phyloP scores from a whole-genome alignment of 495 filamentous ascomycete genomes.

The Xylaria intraflava region DNA sequence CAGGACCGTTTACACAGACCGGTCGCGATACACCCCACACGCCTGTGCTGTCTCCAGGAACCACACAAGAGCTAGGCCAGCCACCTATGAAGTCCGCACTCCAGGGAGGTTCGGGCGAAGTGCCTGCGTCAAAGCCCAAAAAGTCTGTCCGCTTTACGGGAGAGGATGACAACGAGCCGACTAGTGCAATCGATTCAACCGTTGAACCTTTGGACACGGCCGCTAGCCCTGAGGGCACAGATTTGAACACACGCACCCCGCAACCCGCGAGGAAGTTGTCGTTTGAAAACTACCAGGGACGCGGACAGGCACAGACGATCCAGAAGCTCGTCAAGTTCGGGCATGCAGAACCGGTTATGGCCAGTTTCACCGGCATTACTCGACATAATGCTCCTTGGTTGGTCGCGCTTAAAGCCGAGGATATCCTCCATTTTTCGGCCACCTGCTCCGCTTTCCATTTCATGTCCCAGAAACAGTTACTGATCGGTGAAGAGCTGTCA shows the following conservation, averaged over 20 bases:
- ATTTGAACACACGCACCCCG: not conserved
- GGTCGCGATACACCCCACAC: not conserved
- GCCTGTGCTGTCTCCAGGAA: not conserved
- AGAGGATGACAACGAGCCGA: constrained; percentile 19
- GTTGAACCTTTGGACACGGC: not conserved
- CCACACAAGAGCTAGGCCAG: constrained; percentile 2
- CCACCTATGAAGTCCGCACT: not conserved
- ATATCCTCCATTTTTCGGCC: constrained; percentile 14
- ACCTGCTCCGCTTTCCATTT: constrained; percentile 20
- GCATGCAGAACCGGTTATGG: constrained; percentile 11
- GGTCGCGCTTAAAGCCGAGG: constrained; percentile 26
- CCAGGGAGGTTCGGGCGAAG: not conserved
- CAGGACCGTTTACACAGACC: not conserved
- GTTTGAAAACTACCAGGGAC: constrained; percentile 20
- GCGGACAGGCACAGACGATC: constrained; percentile 17
- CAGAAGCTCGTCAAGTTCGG: constrained; percentile 25
- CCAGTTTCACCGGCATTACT: constrained; percentile 28
- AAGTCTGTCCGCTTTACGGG: constrained; percentile 38
- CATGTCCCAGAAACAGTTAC: constrained; percentile 1
- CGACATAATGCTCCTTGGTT: constrained; percentile 27
- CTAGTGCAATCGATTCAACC: not conserved
- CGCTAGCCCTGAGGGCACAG: not conserved
- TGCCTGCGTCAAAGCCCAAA: constrained; percentile 15
- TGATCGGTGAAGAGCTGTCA: constrained; percentile 17
- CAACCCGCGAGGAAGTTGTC: constrained; percentile 1